Evolutionary conservation across 1,284 basidiomycete species (phyloP), one percentile per base, ranked within the genome.

Genomic region (Apiotrichum veenhuisii): DNA sequence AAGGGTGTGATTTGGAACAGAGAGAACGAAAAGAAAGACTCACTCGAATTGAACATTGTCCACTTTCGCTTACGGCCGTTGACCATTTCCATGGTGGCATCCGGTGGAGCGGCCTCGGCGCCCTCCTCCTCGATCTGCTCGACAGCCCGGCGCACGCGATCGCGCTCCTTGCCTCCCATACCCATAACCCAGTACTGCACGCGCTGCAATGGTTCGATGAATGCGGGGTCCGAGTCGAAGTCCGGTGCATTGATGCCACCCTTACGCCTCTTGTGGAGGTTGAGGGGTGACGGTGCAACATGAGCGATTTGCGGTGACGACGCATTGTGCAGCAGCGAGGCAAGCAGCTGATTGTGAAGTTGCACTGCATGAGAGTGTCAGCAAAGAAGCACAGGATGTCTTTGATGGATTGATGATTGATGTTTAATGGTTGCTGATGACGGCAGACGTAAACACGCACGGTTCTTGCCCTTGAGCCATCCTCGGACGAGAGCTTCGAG

Each of bases 291-390:
- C 7, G 64, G 37, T 15, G 70, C 59, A 9, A 59, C 58, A 25
- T 65, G 58, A 0, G 65, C 50, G n/a, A 61, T 54, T 38, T 65
- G 55, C 1, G 71, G 70, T 17, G 66, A 62, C 1, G 70, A 64
- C 15, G 76, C 73, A 57, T 75, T 75, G 60, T 74, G 67, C 27
- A 77, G 62, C 18, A 77, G 64, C 1, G 71, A 70, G 22, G 66
- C 55, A 40, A 77, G 64, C 23, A 77, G 69, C 30, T 69, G 67
- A 56, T 77, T 75, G 50, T 77, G 76, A 43, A 77, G 61, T 15
- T 61, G 57, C 27, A 75, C 76, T 77, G 52, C n/a, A 34, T 15
- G 3, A 10, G 7, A 11, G 37, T 18, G 46, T 55, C 26, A 60
- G 52, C 44, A 15, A 17, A 23, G n/a, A 25, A n/a, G n/a, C n/a